A percentile compares a stretch with the other conserved stretches of the same genome.
Conservation (phyloP, 1,284 basidiomycete genomes). For the Sanghuangporus baumii region DNA sequence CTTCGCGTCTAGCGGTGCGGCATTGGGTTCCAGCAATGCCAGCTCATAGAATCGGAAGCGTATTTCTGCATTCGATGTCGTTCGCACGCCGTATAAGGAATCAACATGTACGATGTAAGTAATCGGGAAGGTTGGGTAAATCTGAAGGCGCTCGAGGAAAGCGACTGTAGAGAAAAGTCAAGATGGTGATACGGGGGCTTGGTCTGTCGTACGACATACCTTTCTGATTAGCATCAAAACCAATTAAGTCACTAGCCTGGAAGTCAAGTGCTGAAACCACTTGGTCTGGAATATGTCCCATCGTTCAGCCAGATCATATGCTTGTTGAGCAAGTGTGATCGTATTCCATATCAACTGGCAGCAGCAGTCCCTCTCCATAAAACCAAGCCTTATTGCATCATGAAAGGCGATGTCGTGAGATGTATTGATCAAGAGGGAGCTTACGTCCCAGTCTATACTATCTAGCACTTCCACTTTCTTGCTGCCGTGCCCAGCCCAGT, state of each 20-base stretch:
- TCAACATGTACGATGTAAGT: constrained; percentile 52
- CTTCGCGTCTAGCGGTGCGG: constrained; percentile 40
- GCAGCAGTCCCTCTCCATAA: constrained; percentile 71
- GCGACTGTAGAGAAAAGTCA: constrained; percentile 40
- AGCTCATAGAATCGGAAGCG: constrained; percentile 67
- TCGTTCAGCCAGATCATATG: constrained; percentile 64
- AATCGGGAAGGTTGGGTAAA: constrained; percentile 48
- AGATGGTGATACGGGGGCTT: not conserved
- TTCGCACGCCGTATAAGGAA: constrained; percentile 45
- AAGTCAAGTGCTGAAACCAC: constrained; percentile 48
- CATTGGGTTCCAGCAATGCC: constrained; percentile 42
- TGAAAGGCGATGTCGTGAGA: not conserved
- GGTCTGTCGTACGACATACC: constrained; percentile 30
- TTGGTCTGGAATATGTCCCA: constrained; percentile 62
- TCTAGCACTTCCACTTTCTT: constrained; percentile 67
- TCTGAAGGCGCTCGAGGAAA: constrained; percentile 68
- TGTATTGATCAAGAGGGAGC: constrained; percentile 22
- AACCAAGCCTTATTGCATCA: constrained; percentile 64
- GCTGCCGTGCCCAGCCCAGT: constrained; percentile 60
- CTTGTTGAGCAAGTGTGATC: constrained; percentile 74
- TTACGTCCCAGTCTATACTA: constrained; percentile 74
- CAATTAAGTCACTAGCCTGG: constrained; percentile 44
- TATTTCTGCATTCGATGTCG: constrained; percentile 62
- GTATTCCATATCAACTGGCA: constrained; percentile 81
- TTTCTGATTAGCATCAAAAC: constrained; percentile 64